A percentile compares a stretch with the other conserved stretches of the same genome.
These are phyloP conservation scores for Camelina laxa DNA, from an alignment of 345 rosid species.

Conservation along the genomic window DNA sequence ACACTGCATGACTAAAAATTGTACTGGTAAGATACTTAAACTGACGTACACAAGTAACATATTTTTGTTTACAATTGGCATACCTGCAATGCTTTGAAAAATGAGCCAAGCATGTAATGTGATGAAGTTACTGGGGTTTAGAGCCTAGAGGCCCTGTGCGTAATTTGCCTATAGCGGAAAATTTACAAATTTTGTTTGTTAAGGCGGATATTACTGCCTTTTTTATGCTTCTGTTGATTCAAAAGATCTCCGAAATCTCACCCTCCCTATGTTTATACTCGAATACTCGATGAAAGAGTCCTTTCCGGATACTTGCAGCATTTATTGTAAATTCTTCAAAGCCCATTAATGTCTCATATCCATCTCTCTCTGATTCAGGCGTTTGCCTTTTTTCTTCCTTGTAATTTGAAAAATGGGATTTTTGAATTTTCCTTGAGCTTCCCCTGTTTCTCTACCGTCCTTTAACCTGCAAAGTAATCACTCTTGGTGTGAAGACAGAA, in stretches of 20 bases:
- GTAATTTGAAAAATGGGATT: background rate
- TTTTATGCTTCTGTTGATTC: slow-evolving; percentile 5
- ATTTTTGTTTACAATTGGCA: background rate
- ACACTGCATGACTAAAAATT: too few species aligned
- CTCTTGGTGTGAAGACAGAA: background rate
- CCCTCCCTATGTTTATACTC: background rate
- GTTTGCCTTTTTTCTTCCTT: background rate
- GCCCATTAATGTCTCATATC: background rate
- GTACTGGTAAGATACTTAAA: too few species aligned
- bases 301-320: background rate
- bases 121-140: background rate
- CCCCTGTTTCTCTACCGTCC: background rate
- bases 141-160: background rate
- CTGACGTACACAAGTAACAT: background rate
- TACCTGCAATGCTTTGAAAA: background rate
- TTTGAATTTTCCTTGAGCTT: slow-evolving; percentile 9
- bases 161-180: background rate
- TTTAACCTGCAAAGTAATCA: background rate
- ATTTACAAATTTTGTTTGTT: background rate
- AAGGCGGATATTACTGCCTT: slow-evolving; percentile 3
- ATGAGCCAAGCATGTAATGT: background rate
- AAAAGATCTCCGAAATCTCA: background rate
- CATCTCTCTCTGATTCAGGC: slow-evolving; percentile 10
- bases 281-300: background rate
- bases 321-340: background rate